Evolutionary conservation across 2,329 filamentous ascomycete species (phyloP), one percentile per base, ranked within the genome.

Genomic region (Ceratocystis destructans): DNA sequence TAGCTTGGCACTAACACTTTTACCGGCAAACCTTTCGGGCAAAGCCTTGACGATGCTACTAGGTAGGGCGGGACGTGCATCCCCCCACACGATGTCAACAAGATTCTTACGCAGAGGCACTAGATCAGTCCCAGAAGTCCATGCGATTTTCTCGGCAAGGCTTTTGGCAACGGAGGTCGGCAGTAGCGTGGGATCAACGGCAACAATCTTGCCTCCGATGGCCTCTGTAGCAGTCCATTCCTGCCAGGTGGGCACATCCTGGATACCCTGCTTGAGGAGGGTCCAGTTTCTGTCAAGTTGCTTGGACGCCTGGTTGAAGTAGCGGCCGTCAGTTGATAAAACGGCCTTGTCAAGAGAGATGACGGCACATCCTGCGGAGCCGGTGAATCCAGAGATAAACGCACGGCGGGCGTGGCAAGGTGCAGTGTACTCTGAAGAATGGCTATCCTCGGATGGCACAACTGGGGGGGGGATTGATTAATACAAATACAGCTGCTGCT

Each of bases 391-490:
- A 69, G 86, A 92, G 71, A 99, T 96, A 73, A 87, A 96, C 74
- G 87, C 90, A 79, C 94, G 87, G 71, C 94, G 86, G 69, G 83
- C 92, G 79, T 99, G 94, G 74, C 90, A 96, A n/a, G 87, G 86
- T 63, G 94, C 94, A 75, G 96, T 96, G 76, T 99, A 99, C 78
- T 99, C 94, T 71, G 93, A 97, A 71, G 93, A 90, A 75, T 99
- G 94, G 74, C 90, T 93, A 75, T 99, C 94, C 82, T 97, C 94
- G 44, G 93, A 96, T 0, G 94, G 94, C 5, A 97, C 84, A 73
- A 99, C 93, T 97, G 74, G 44, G 59, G 66, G 22, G 57, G 61
- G 71, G 71, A 69, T 72, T 70, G 70, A 69, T 45, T 70, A 67
- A 70, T 68, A 63, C 55, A 48, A 66, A 68, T 68, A 17, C 8